phyloP scores from a whole-genome alignment of 2,329 filamentous ascomycete species.

The Penicillium glabrum region DNA sequence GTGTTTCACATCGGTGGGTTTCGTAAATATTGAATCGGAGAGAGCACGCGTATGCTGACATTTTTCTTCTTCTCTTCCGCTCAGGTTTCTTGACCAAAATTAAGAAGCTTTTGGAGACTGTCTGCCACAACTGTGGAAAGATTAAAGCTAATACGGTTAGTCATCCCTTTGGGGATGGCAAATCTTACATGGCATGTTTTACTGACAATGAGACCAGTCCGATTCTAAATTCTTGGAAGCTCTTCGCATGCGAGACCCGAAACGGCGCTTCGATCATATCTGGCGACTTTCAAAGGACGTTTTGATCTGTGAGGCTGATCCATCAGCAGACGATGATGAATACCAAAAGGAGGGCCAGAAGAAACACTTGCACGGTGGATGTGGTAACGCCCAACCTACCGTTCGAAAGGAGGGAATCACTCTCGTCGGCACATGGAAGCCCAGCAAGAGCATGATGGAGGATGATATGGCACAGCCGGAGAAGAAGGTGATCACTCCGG shows the following conservation, averaged over 20 bases:
- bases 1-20: slow-evolving; percentile 77
- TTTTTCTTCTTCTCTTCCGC: slow-evolving; percentile 19
- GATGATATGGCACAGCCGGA: slow-evolving; percentile 66
- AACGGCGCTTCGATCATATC: slow-evolving; percentile 88
- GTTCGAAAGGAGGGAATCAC: slow-evolving; percentile 85
- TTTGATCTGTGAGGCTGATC: slow-evolving; percentile 77
- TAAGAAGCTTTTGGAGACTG: slow-evolving; percentile 98
- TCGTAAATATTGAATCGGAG: neutral
- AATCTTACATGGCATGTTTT: slow-evolving; percentile 49
- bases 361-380: slow-evolving; percentile 74
- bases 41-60: slow-evolving; percentile 24
- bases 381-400: slow-evolving; percentile 84
- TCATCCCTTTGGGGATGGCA: slow-evolving; percentile 63
- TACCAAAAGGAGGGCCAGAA: slow-evolving; percentile 64
- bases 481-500: slow-evolving; percentile 77
- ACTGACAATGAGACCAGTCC: slow-evolving; percentile 62
- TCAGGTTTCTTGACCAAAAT: slow-evolving; percentile 96
- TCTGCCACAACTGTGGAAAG: slow-evolving; percentile 99
- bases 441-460: slow-evolving; percentile 71
- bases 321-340: slow-evolving; percentile 65
- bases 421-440: slow-evolving; percentile 73
- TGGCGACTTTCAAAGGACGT: slow-evolving; percentile 92
- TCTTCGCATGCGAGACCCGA: slow-evolving; percentile 83
- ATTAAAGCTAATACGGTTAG: slow-evolving; percentile 97
- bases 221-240: slow-evolving; percentile 82